These are phyloP conservation scores for Fusarium fujikuroi DNA, from an alignment of 2,329 filamentous ascomycete species.

Conservation along the genomic window DNA sequence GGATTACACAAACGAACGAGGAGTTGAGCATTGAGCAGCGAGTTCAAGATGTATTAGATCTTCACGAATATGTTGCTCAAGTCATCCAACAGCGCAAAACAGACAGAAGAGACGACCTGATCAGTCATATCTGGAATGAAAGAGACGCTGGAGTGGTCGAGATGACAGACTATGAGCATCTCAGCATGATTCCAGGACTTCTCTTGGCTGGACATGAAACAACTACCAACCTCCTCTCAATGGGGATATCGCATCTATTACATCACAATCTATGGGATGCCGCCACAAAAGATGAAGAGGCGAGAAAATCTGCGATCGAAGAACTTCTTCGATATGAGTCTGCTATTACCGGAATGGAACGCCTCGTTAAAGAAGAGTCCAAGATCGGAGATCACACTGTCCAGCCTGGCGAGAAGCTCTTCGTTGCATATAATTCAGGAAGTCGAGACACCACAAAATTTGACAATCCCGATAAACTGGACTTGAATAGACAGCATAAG, in stretches of 20 bases:
- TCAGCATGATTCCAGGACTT: neutral
- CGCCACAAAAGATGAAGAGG: neutral
- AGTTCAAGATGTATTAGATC: neutral
- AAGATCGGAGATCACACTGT: neutral
- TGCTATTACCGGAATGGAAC: neutral
- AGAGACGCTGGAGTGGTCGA: neutral
- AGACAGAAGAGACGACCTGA: neutral
- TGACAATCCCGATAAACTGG: fast-evolving
- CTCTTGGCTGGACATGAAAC: neutral
- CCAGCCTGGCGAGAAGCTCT: neutral
- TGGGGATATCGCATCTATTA: neutral
- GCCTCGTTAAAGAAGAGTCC: neutral
- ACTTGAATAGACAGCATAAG: neutral
- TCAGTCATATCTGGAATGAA: neutral
- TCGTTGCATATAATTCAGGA: neutral
- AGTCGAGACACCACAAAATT: neutral
- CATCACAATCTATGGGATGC: neutral
- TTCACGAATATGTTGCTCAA: neutral
- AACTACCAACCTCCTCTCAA: neutral
- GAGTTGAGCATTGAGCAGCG: neutral
- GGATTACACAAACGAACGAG: neutral
- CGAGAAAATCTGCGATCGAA: neutral
- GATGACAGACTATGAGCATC: neutral
- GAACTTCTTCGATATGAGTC: neutral
- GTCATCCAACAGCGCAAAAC: neutral